Conservation (phyloP, 2,329 filamentous ascomycete species). For the Plenodomus tracheiphilus region DNA sequence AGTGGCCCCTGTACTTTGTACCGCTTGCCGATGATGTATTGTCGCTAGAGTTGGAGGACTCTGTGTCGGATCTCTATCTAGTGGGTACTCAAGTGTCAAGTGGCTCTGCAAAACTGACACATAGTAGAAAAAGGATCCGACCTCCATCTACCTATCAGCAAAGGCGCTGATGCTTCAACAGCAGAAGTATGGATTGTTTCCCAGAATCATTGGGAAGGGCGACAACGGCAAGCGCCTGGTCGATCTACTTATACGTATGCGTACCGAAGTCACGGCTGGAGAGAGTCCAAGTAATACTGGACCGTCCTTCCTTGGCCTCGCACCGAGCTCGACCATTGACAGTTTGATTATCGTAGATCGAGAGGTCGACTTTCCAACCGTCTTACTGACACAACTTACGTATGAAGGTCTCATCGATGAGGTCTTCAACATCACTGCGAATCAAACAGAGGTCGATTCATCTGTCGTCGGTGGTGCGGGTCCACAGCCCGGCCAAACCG, state of each 20-base stretch:
- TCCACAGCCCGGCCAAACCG: constrained; percentile 58
- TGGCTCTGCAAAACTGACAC: constrained; percentile 22
- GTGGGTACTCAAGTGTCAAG: constrained; percentile 44
- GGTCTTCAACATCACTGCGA: constrained; percentile 86
- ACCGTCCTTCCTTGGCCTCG: constrained; percentile 64
- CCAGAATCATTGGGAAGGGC: constrained; percentile 91
- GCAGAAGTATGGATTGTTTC: constrained; percentile 88
- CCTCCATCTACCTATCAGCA: constrained; percentile 84
- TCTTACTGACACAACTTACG: constrained; percentile 89
- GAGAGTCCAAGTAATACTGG: constrained; percentile 66
- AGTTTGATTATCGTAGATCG: constrained; percentile 94
- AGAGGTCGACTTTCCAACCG: constrained; percentile 90
- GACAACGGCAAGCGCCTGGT: constrained; percentile 89
- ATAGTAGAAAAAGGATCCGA: constrained; percentile 76
- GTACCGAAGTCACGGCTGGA: constrained; percentile 81
- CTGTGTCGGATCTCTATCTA: constrained; percentile 85
- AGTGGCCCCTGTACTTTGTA: constrained; percentile 87
- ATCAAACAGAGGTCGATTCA: constrained; percentile 89
- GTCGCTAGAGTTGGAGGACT: constrained; percentile 85
- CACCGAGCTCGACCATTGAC: constrained; percentile 85
- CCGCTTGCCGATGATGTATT: constrained; percentile 89
- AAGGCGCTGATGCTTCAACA: constrained; percentile 94
- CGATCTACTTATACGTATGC: constrained; percentile 86
- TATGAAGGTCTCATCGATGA: constrained; percentile 97
- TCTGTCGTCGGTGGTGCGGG: constrained; percentile 80